These are phyloP conservation scores for Gyrodon lividus DNA, from an alignment of 768 basidiomycete genomes.

Conservation along the genomic window DNA sequence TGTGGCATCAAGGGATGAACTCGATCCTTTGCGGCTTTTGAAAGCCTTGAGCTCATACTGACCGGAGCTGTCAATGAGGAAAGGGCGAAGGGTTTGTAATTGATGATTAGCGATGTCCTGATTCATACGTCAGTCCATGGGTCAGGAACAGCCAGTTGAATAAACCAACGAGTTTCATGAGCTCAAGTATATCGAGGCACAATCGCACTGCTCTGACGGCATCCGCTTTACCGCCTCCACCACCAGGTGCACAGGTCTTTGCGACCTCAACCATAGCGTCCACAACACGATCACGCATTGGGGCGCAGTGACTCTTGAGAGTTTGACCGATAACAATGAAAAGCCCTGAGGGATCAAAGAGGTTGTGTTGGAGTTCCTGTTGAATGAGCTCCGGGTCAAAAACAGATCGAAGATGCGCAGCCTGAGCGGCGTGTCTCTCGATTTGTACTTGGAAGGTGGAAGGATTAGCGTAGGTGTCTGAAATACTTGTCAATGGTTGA, in stretches of 20 bases:
- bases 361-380: slow-evolving; percentile 72
- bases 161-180: slow-evolving; percentile 87
- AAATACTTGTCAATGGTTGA: slow-evolving; percentile 67
- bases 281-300: slow-evolving; percentile 84
- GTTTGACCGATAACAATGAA: slow-evolving; percentile 78
- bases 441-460: slow-evolving; percentile 58
- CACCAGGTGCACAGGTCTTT: slow-evolving; percentile 52
- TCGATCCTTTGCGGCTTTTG: slow-evolving; percentile 50
- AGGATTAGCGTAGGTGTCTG: slow-evolving; percentile 59
- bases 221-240: slow-evolving; percentile 54
- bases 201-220: slow-evolving; percentile 73
- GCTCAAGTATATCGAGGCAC: slow-evolving; percentile 88
- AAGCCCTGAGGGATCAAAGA: slow-evolving; percentile 78
- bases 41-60: slow-evolving; percentile 80
- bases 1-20: slow-evolving; percentile 51
- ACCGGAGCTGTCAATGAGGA: slow-evolving; percentile 75
- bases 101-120: slow-evolving; percentile 98
- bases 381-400: slow-evolving; percentile 83
- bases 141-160: slow-evolving; percentile 13
- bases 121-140: slow-evolving; percentile 20
- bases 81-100: slow-evolving; percentile 89
- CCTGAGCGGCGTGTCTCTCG: slow-evolving; percentile 62
- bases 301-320: slow-evolving; percentile 89
- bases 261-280: slow-evolving; percentile 81
- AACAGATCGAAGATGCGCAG: slow-evolving; percentile 64